Percentiles rank a stretch among this genome's conserved stretches.
These are phyloP conservation scores for Lasiodiplodia gonubiensis DNA, from an alignment of 2,329 filamentous ascomycete genomes.

Conservation along the genomic window DNA sequence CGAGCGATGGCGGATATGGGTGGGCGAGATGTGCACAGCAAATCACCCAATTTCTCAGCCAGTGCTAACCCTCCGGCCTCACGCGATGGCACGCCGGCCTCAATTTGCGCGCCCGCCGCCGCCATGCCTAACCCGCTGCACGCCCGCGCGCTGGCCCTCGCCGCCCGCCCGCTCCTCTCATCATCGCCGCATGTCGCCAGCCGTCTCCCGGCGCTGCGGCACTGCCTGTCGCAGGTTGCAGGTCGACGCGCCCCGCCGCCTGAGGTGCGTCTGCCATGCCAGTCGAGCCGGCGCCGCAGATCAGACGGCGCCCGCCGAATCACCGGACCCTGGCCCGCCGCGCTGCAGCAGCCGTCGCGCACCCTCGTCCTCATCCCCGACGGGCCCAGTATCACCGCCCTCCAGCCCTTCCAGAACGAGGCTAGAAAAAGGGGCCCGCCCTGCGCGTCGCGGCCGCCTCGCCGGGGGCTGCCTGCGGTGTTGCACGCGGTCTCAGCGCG, in stretches of 20 bases:
- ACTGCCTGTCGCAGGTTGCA: conserved; percentile 21
- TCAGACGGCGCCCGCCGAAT: conserved; percentile 26
- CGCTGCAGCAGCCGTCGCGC: conserved; percentile 33
- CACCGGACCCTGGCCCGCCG: conserved; percentile 28
- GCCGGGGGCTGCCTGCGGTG: conserved; percentile 30
- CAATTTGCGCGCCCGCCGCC: conserved; percentile 26
- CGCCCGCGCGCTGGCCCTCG: conserved; percentile 2
- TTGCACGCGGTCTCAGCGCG: conserved; percentile 32
- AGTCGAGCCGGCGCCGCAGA: conserved; percentile 26
- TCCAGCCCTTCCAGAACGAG: conserved; percentile 46
- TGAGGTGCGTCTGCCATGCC: conserved; percentile 6
- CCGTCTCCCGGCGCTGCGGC: conserved; percentile 16
- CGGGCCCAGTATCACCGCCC: conserved; percentile 36
- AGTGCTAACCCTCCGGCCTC: conserved; percentile 26
- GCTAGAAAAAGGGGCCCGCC: conserved; percentile 40
- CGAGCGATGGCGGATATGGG: conserved; percentile 25
- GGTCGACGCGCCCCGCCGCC: conserved; percentile 7
- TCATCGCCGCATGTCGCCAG: neutral
- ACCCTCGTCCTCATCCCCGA: conserved; percentile 36
- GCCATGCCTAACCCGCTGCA: neutral
- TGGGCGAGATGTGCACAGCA: conserved; percentile 25
- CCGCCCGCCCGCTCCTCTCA: conserved; percentile 1
- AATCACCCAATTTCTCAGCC: conserved; percentile 27
- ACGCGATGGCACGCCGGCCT: conserved; percentile 25
- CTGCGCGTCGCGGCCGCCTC: conserved; percentile 34